Conservation (phyloP, 495 filamentous ascomycete genomes). For the Friedmanniomyces simplex region DNA sequence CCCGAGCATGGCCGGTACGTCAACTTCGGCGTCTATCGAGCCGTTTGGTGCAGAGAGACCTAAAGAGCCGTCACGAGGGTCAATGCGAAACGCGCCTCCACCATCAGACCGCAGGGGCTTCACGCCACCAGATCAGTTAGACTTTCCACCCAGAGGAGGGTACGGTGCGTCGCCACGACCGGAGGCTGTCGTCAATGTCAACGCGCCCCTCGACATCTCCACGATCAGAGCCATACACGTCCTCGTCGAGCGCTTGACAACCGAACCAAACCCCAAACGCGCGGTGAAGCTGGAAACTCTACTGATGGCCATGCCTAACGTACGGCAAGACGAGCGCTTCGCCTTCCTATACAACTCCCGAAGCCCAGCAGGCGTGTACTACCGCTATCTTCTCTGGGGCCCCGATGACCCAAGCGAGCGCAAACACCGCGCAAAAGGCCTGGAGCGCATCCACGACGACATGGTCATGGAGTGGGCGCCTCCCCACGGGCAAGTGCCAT, state of each 20-base stretch:
- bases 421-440: slow-evolving; percentile 14
- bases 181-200: slow-evolving; percentile 60
- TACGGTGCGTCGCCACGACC: slow-evolving; percentile 18
- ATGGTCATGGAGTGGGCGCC: slow-evolving; percentile 57
- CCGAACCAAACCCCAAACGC: slow-evolving; percentile 55
- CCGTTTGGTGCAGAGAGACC: slow-evolving; percentile 75
- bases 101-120: slow-evolving; percentile 57
- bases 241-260: slow-evolving; percentile 59
- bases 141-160: slow-evolving; percentile 16
- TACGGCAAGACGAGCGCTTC: slow-evolving; percentile 79
- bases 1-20: slow-evolving; percentile 38
- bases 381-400: slow-evolving; percentile 85
- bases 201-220: slow-evolving; percentile 65
- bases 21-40: slow-evolving; percentile 42
- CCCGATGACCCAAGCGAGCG: slow-evolving; percentile 49
- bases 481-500: slow-evolving; percentile 56
- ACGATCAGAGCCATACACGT: slow-evolving; percentile 79
- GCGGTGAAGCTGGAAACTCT: slow-evolving; percentile 71
- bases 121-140: slow-evolving; percentile 69
- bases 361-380: slow-evolving; percentile 73
- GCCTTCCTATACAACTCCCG: slow-evolving; percentile 89
- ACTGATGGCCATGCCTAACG: slow-evolving; percentile 71
- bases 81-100: slow-evolving; percentile 47
- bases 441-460: slow-evolving; percentile 53
- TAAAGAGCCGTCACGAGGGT: slow-evolving; percentile 39